Conservation (phyloP, 495 filamentous ascomycete species). For the Talaromyces wortmannii region DNA sequence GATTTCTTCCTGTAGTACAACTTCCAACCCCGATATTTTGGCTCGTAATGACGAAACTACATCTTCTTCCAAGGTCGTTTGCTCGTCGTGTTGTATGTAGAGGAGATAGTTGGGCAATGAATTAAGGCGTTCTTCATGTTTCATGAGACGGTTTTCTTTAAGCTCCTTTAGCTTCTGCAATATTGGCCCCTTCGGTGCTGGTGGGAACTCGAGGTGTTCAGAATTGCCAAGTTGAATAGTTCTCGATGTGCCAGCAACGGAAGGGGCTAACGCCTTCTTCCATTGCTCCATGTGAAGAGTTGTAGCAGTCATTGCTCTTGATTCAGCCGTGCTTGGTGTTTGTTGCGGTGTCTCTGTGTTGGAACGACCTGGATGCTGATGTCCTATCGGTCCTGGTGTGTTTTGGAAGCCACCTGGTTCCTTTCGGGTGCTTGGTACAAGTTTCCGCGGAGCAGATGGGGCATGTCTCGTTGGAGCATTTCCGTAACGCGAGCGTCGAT, state of each 20-base stretch:
- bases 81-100: background rate
- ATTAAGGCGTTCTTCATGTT: background rate
- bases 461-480: background rate
- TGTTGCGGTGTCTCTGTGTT: background rate
- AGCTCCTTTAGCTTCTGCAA: background rate
- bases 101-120: background rate
- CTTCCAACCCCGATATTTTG: background rate
- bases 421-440: background rate
- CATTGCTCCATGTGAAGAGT: constrained; percentile 1
- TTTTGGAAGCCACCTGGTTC: background rate
- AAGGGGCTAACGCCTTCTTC: constrained; percentile 2
- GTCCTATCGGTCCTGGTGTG: background rate
- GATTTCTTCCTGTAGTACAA: background rate
- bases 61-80: background rate
- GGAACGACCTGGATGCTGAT: background rate
- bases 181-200: background rate
- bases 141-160: background rate
- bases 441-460: background rate
- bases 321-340: background rate
- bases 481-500: background rate
- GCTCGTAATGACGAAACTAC: background rate
- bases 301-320: background rate
- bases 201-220: constrained; percentile 3
- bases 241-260: background rate
- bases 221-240: background rate